Evolutionary conservation across 1,284 basidiomycete genomes (phyloP).

Genomic region (Hortiboletus rubellus): DNA sequence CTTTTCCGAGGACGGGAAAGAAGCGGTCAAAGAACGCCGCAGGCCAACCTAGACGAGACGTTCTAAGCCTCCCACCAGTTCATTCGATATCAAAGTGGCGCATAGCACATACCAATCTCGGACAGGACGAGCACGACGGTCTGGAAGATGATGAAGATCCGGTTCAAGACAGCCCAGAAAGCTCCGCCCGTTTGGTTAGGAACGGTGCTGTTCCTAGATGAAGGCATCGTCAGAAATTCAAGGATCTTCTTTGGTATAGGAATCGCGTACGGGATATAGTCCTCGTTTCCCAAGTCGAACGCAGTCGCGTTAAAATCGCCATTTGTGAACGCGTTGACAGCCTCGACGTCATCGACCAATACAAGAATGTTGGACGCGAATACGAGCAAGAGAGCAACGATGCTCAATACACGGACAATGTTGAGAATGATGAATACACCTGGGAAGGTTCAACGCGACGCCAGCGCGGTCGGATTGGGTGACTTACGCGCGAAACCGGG

Average conservation of each 20-base stretch:
- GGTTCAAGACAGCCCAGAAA: conserved; percentile 84
- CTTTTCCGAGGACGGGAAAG: conserved; percentile 84
- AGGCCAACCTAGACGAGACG: conserved; percentile 62
- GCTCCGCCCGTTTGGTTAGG: conserved; percentile 84
- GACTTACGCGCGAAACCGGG: conserved; percentile 52
- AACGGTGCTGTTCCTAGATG: conserved; percentile 66
- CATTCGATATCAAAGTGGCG: not conserved
- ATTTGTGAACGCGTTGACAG: conserved; percentile 62
- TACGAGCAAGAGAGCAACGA: conserved; percentile 73
- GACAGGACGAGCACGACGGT: conserved; percentile 67
- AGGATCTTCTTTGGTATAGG: not conserved
- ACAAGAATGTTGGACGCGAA: conserved; percentile 78
- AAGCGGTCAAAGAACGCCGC: conserved; percentile 68
- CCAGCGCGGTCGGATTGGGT: not conserved
- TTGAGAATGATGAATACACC: conserved; percentile 80
- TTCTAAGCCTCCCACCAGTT: not conserved
- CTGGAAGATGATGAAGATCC: conserved; percentile 80
- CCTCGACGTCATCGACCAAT: conserved; percentile 78
- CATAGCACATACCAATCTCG: conserved; percentile 42
- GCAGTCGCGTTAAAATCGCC: conserved; percentile 36
- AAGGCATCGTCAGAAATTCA: not conserved
- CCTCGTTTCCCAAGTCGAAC: conserved; percentile 46
- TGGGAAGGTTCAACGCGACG: conserved; percentile 26
- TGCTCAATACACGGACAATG: conserved; percentile 70
- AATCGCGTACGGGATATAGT: conserved; percentile 69